A percentile compares a stretch with the other conserved stretches of the same genome.
These are phyloP conservation scores for Pyronema omphalodes DNA, from an alignment of 495 filamentous ascomycete genomes.

Conservation along the genomic window DNA sequence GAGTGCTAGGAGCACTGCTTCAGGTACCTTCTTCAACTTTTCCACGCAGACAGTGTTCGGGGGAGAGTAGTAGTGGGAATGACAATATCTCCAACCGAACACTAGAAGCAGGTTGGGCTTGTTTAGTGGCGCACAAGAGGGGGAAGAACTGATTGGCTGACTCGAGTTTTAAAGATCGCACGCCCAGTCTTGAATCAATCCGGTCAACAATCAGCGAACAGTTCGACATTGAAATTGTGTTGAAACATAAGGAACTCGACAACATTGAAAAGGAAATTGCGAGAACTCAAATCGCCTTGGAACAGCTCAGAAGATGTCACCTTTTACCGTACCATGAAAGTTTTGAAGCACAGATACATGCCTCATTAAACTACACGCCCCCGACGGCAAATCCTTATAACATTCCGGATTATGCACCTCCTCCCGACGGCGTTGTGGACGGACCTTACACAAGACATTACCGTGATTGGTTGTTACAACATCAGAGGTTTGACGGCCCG, in stretches of 20 bases:
- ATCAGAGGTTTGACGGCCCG: constrained; percentile 62
- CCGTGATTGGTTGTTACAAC: constrained; percentile 77
- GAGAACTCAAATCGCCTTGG: constrained; percentile 86
- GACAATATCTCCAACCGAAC: background rate
- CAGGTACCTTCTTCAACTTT: background rate
- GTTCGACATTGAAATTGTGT: constrained; percentile 73
- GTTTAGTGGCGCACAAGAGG: background rate
- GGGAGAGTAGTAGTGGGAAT: background rate
- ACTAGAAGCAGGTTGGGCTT: background rate
- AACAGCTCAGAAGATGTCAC: constrained; percentile 81
- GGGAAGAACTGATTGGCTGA: background rate
- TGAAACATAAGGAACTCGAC: constrained; percentile 86
- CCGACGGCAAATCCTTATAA: constrained; percentile 9
- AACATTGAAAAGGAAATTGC: constrained; percentile 91
- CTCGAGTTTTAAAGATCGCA: constrained; percentile 1
- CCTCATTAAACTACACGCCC: constrained; percentile 11
- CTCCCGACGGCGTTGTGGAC: constrained; percentile 76
- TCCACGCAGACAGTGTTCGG: background rate
- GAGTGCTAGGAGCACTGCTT: background rate
- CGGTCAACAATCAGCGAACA: constrained; percentile 64
- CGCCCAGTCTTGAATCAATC: constrained; percentile 25
- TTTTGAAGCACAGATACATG: constrained; percentile 32
- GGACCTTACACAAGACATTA: constrained; percentile 91
- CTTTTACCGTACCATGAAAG: constrained; percentile 68
- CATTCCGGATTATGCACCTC: constrained; percentile 40